Conservation (phyloP, 371 early-diverging fungal species). For the Saksenaea vasiformis region DNA sequence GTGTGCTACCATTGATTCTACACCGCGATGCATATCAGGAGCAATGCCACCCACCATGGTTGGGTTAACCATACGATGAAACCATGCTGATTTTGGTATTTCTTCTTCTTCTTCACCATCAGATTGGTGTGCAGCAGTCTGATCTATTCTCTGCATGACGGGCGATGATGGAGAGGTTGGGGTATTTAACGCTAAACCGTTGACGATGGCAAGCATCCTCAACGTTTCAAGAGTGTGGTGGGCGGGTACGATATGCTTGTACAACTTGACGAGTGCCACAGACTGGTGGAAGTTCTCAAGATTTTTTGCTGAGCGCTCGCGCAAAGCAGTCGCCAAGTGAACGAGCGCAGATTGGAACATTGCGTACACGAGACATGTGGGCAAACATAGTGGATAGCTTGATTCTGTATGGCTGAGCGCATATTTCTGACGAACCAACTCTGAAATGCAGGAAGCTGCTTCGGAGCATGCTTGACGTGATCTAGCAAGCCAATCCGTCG, state of each 20-base stretch:
- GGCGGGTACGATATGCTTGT: constrained; percentile 10
- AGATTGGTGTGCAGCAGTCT: background rate
- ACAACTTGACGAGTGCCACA: constrained; percentile 8
- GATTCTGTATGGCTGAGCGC: background rate
- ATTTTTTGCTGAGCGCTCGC: constrained; percentile 8
- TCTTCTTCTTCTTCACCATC: constrained; percentile 4
- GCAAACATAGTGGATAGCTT: constrained; percentile 11
- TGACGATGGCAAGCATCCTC: constrained; percentile 4
- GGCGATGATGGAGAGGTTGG: background rate
- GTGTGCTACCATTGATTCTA: constrained; percentile 11
- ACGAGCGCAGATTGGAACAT: constrained; percentile 17
- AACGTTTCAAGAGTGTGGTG: constrained; percentile 12
- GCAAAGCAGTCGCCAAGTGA: constrained; percentile 13
- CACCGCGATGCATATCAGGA: constrained; percentile 35
- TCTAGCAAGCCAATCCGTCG: constrained; percentile 3
- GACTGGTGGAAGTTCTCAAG: constrained; percentile 9
- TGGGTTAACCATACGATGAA: constrained; percentile 38
- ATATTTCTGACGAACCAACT: constrained; percentile 6
- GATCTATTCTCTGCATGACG: constrained; percentile 3
- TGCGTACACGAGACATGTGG: constrained; percentile 19
- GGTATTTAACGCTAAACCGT: background rate
- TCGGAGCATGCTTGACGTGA: constrained; percentile 13
- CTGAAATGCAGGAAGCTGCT: constrained; percentile 13
- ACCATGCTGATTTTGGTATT: background rate
- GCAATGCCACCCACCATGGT: constrained; percentile 46